Conservation (phyloP, 1,284 basidiomycete species). For the Peniophora sp. region DNA sequence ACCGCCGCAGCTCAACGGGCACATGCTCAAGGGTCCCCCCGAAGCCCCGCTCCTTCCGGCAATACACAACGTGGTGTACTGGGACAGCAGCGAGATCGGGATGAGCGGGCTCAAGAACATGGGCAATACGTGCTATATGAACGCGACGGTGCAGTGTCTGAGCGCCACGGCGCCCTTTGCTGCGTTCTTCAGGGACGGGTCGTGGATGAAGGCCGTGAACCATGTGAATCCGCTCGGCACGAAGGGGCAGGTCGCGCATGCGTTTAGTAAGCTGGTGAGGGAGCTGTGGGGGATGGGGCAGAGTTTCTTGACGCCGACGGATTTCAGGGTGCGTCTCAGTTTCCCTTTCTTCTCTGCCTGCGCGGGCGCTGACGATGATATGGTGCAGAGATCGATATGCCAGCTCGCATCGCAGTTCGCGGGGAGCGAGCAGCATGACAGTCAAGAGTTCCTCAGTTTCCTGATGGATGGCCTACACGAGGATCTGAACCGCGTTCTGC, state of each 20-base stretch:
- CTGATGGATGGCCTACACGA: slow-evolving; percentile 95
- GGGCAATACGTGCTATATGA: slow-evolving; percentile 99
- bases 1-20: slow-evolving; percentile 51
- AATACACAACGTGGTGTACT: slow-evolving; percentile 37
- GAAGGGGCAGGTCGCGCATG: slow-evolving; percentile 75
- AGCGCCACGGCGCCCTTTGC: slow-evolving; percentile 89
- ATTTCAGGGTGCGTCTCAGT: slow-evolving; percentile 67
- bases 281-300: slow-evolving; percentile 88
- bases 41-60: too few relatives aligned
- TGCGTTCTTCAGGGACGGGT: slow-evolving; percentile 82
- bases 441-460: slow-evolving; percentile 94
- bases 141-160: slow-evolving; percentile 93
- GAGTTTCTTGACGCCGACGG: slow-evolving; percentile 76
- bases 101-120: slow-evolving; percentile 90
- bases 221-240: slow-evolving; percentile 83
- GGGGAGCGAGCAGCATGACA: slow-evolving; percentile 93
- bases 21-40: slow-evolving; percentile 60
- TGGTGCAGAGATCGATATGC: slow-evolving; percentile 63
- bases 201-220: slow-evolving; percentile 87
- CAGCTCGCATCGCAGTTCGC: slow-evolving; percentile 82
- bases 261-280: slow-evolving; percentile 79
- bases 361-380: not conserved
- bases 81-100: slow-evolving; percentile 73
- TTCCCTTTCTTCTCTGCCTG: slow-evolving; percentile 6
- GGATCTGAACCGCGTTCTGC: slow-evolving; percentile 85